Evolutionary conservation across 2,329 filamentous ascomycete genomes (phyloP).

Genomic region (Aurifilum marmelostoma): DNA sequence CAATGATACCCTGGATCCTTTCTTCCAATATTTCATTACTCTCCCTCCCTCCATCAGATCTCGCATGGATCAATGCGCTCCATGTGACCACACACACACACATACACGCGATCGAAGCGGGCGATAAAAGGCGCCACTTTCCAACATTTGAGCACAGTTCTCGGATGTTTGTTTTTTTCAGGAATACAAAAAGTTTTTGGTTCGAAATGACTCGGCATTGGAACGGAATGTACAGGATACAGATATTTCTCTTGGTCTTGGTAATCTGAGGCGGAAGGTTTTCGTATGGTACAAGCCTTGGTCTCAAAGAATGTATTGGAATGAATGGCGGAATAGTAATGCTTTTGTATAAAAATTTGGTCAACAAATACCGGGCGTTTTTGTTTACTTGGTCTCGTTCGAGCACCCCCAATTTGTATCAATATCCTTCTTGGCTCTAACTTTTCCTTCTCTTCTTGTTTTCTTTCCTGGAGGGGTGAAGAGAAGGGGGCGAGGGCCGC

Average conservation of each 20-base stretch:
- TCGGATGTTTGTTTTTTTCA: background rate
- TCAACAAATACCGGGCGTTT: conserved; percentile 21
- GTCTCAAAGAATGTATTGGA: conserved; percentile 24
- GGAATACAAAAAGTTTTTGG: conserved; percentile 7
- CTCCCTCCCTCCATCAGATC: background rate
- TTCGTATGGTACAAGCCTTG: conserved; percentile 10
- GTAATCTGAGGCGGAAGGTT: background rate
- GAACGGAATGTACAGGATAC: conserved; percentile 17
- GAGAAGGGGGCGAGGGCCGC: no score
- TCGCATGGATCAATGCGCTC: background rate
- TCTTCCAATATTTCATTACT: conserved; percentile 17
- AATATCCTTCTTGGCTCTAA: background rate
- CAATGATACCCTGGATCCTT: conserved; percentile 29
- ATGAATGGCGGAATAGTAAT: conserved; percentile 14
- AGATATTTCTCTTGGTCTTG: conserved; percentile 1
- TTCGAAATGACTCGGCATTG: conserved; percentile 6
- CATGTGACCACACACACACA: background rate
- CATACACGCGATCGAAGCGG: background rate
- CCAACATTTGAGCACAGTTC: background rate
- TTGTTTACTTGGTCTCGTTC: conserved; percentile 13
- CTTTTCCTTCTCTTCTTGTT: no score
- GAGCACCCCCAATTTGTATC: background rate
- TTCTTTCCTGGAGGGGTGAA: no score
- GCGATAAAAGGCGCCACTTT: background rate
- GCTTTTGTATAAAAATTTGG: background rate